These are phyloP conservation scores for Agaricus sinodeliciosus DNA, from an alignment of 768 basidiomycete species.

Conservation along the genomic window DNA sequence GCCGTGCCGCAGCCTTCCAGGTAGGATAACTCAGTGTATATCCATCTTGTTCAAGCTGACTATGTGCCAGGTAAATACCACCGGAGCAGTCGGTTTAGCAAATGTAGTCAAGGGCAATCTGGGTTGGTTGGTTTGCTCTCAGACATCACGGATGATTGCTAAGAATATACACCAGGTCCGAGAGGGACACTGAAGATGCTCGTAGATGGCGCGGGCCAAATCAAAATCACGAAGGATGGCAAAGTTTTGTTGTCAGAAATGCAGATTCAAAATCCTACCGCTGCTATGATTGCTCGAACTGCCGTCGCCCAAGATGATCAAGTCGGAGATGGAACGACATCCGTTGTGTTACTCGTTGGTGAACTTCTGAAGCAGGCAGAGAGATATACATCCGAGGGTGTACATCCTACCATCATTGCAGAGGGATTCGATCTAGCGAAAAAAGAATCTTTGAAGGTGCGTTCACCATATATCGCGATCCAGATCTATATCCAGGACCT, in stretches of 20 bases:
- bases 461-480: constrained; percentile 19
- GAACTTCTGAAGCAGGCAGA: constrained; percentile 96
- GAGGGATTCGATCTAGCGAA: constrained; percentile 97
- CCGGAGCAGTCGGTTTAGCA: constrained; percentile 94
- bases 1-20: constrained; percentile 87
- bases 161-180: constrained; percentile 51
- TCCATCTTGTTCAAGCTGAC: constrained; percentile 8
- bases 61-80: constrained; percentile 69
- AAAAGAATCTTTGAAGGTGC: constrained; percentile 84
- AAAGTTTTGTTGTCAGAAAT: constrained; percentile 98
- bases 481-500: background rate
- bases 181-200: constrained; percentile 99
- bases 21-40: constrained; percentile 30
- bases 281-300: constrained; percentile 97
- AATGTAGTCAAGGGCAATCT: constrained; percentile 96
- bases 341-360: constrained; percentile 92
- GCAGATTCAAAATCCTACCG: constrained; percentile 99
- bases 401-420: constrained; percentile 93
- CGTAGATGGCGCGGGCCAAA: constrained; percentile 95
- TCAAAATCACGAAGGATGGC: constrained; percentile 99
- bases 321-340: constrained; percentile 98
- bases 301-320: constrained; percentile 99
- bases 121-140: constrained; percentile 42
- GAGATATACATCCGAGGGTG: constrained; percentile 96
- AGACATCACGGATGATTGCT: background rate